A percentile compares a stretch with the other conserved stretches of the same genome.
Conservation (phyloP, 1,139 yeast species). For the Yamadazyma diddensiae region DNA sequence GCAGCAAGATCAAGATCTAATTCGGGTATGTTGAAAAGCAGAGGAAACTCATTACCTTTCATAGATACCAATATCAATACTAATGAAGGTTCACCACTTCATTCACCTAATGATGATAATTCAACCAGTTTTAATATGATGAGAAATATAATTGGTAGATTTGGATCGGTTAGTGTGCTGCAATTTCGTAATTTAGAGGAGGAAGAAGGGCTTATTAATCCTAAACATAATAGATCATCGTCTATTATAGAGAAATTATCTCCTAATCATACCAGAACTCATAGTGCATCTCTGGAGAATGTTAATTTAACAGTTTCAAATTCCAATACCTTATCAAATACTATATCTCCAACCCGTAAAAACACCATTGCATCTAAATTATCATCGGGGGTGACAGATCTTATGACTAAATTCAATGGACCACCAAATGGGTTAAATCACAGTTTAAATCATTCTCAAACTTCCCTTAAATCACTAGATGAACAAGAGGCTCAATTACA, state of each 20-base stretch:
- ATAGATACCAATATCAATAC: constrained; percentile 18
- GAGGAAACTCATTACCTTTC: constrained; percentile 29
- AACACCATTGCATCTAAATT: constrained; percentile 41
- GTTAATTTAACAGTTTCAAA: constrained; percentile 1
- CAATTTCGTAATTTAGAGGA: constrained; percentile 16
- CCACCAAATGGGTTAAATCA: constrained; percentile 1
- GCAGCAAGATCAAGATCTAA: constrained; percentile 32
- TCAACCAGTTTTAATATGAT: constrained; percentile 26
- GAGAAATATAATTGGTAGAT: constrained; percentile 34
- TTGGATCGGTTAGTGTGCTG: constrained; percentile 26
- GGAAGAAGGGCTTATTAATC: constrained; percentile 11
- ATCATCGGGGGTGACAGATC: constrained; percentile 38
- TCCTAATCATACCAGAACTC: constrained; percentile 34
- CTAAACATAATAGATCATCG: constrained; percentile 21
- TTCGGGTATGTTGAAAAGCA: constrained; percentile 22
- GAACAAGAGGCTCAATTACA: constrained; percentile 16
- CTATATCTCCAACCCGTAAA: constrained; percentile 20
- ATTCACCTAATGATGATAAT: constrained; percentile 14
- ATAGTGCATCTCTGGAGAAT: constrained; percentile 37
- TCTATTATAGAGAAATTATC: constrained; percentile 30
- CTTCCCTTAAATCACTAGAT: constrained; percentile 33
- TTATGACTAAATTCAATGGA: constrained; percentile 40
- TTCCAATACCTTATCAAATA: background rate
- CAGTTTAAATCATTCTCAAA: constrained; percentile 21
- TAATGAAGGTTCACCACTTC: constrained; percentile 3